Evolutionary conservation across 768 basidiomycete species (phyloP), one percentile per base, ranked within the genome.

Genomic region (Tulasnella sp.): DNA sequence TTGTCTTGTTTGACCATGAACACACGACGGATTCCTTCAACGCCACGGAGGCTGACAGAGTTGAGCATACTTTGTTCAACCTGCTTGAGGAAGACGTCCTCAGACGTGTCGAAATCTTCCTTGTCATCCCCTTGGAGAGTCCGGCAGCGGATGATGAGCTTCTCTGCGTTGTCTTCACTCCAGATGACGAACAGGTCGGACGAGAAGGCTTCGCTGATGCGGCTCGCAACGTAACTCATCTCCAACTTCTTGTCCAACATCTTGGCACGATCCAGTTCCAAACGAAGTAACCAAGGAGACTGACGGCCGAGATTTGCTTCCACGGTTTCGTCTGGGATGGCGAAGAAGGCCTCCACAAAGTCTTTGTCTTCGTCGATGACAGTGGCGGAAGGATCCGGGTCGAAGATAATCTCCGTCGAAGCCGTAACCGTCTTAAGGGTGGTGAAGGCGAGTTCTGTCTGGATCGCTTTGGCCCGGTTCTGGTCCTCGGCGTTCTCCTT

Each of bases 331-430:
- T 99, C 98, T 8, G 98, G 98, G 85, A 99, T 99, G 78, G 97
- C 97, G 86, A 99, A 99, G 94, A 98, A 98, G 0, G 96, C 96
- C 84, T 98, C 96, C 80, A 99, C 98, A 85, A 99, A 99, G 34
- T 96, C 91, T 34, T 90, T 88, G 86, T 99, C 98, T 83, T 99
- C 98, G 83, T 97, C 96, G 85, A 99, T 98, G 86, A 97, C 93
- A 41, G 98, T 99, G 0, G 93, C 91, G 9, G 89, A 91, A 24
- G 96, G 93, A 84, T 97, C 93, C 0, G 98, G 98, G 85, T 99
- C 98, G 84, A 98, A 99, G 92, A 96, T 97, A 82, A 99, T 98
- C 86, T 99, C 97, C 41, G 98, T 96, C 16, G 95, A 94, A 3
- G 95, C 92, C 0, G 97, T 98, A 83, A 99, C 93, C 9, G 97